phyloP scores from a whole-genome alignment of 805 yeast genomes.

The Pichia nanzhaoensis region DNA sequence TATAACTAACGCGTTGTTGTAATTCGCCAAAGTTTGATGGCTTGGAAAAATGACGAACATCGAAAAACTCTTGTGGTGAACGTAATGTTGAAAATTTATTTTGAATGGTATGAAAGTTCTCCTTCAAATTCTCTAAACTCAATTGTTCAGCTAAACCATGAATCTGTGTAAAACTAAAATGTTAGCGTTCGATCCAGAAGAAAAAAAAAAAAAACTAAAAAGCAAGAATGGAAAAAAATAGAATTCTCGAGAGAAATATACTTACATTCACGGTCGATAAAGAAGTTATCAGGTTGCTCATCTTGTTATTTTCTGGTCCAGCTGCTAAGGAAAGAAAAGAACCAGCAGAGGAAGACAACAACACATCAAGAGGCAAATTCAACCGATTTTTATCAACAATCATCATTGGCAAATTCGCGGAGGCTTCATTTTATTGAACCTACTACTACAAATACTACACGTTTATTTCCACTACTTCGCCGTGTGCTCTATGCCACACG shows the following conservation, averaged over 20 bases:
- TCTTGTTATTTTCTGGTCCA: not conserved
- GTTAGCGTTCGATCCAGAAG: conserved; percentile 1
- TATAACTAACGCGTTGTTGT: conserved; percentile 83
- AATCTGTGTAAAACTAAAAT: conserved; percentile 4
- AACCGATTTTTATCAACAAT: not conserved
- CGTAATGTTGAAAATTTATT: conserved; percentile 62
- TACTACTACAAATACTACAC: not conserved
- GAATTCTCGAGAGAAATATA: too few species aligned
- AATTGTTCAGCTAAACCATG: conserved; percentile 39
- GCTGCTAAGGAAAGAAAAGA: too few species aligned
- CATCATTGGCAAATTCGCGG: not conserved
- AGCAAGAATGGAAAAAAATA: too few species aligned
- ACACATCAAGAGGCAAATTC: too few species aligned
- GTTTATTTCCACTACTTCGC: conserved; percentile 22
- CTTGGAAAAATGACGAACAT: conserved; percentile 79
- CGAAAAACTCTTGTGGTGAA: conserved; percentile 92
- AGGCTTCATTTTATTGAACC: not conserved
- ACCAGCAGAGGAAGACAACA: too few species aligned
- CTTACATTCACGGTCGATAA: conserved; percentile 13
- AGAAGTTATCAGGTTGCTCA: conserved; percentile 7
- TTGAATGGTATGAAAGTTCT: conserved; percentile 44
- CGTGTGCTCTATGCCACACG: conserved; percentile 28
- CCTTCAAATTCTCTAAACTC: conserved; percentile 42
- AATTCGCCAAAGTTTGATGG: conserved; percentile 86
- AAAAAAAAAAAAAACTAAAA: not conserved